Evolutionary conservation across 495 filamentous ascomycete species (phyloP), one percentile per base, ranked within the genome.

Genomic region (Penicillium antarcticum): DNA sequence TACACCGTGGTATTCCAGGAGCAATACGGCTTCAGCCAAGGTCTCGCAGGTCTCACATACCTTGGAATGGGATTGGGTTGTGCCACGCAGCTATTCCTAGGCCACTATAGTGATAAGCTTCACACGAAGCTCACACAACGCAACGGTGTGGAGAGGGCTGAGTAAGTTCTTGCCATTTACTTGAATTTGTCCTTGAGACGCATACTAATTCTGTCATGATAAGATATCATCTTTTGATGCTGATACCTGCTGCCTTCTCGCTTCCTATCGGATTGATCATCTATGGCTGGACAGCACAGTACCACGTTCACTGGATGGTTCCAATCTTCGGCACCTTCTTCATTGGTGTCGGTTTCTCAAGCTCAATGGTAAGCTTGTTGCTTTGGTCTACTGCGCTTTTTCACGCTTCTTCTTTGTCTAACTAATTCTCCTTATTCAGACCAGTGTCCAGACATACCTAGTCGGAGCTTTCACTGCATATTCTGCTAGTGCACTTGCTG

Each of bases 401-500:
- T 35, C 13, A 17, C n/a, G 21, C 4, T 17, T 13, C 43, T 36
- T 17, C 10, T 72, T 80, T 37, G 73, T 71, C 1, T 57, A 80
- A 13, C 79, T 68, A 23, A 78, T 75, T 7, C 75, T 73, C 11
- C 72, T 81, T 3, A 85, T 87, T 55, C 63, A 69, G 37, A 72
- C 78, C 63, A 70, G 67, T n/a, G 57, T 79, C 21, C 73, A 76
- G n/a, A 77, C 73, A 12, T 81, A 80, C 50, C 62, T 84, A 1
- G 62, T 81, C 11, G 81, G 82, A 49, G 70, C 75, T 1, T 83
- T 72, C 46, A 71, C 72, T 8, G 47, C 52, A 0, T 77, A 77
- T 26, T 78, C 86, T 0, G 88, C 88, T 0, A 82, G 77, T 4
- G 87, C 86, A 0, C 63, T 90, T 6, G 88, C 87, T 1, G 86